phyloP scores from a whole-genome alignment of 2,329 filamentous ascomycete genomes.

The Hypoxylon sp. region DNA sequence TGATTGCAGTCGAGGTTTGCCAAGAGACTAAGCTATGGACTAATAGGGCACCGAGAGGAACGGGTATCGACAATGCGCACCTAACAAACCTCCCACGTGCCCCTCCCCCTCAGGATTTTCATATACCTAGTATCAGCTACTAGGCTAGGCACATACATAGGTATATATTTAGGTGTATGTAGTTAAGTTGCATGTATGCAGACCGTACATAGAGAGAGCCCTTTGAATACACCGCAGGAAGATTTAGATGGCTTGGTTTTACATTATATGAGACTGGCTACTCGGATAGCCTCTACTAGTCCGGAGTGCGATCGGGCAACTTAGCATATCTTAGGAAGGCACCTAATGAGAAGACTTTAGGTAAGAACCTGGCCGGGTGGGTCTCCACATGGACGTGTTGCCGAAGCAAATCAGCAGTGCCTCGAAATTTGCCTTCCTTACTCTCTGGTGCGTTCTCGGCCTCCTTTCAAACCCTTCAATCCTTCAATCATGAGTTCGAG shows the following conservation, averaged over 20 bases:
- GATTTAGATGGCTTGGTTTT: neutral
- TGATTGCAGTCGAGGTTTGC: conserved; percentile 29
- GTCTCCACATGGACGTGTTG: conserved; percentile 31
- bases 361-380: conserved; percentile 37
- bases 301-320: conserved; percentile 7
- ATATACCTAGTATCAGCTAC: neutral
- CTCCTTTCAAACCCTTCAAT: conserved; percentile 30
- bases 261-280: neutral
- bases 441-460: conserved; percentile 40
- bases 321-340: conserved; percentile 6
- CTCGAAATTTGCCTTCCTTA: conserved; percentile 35
- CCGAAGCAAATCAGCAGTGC: conserved; percentile 38
- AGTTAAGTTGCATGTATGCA: neutral
- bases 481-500: conserved; percentile 38
- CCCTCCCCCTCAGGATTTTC: conserved; percentile 28
- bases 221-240: neutral
- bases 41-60: conserved; percentile 30
- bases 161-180: conserved; percentile 1
- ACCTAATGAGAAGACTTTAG: conserved; percentile 20
- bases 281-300: neutral
- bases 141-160: conserved; percentile 1
- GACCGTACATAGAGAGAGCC: neutral
- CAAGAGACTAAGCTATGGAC: conserved; percentile 22
- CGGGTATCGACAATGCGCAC: conserved; percentile 6
- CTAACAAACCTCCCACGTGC: conserved; percentile 10